A percentile compares a stretch with the other conserved stretches of the same genome.
These are phyloP conservation scores for Maudiozyma pseudohumilis DNA, from an alignment of 805 yeast species.

Conservation along the genomic window DNA sequence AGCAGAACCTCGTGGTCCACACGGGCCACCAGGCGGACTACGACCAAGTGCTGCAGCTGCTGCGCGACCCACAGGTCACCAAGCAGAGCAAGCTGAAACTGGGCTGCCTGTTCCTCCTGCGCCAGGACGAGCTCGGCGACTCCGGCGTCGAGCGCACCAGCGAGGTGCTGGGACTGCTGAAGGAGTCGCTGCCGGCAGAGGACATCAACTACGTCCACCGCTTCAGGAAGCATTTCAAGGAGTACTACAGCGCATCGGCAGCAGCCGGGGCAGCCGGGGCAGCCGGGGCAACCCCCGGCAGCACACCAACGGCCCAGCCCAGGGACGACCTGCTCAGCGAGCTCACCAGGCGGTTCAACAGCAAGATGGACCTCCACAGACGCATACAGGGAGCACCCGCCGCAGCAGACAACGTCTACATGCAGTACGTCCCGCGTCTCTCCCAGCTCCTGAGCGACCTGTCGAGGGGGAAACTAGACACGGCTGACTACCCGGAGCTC, in stretches of 20 bases:
- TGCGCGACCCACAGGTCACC: slow-evolving; percentile 37
- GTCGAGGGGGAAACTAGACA: slow-evolving; percentile 29
- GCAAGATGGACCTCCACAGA: slow-evolving; percentile 19
- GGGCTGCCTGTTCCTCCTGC: slow-evolving; percentile 61
- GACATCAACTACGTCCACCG: slow-evolving; percentile 37
- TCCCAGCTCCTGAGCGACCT: slow-evolving; percentile 27
- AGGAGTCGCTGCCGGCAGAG: slow-evolving; percentile 30
- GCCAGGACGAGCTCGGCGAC: slow-evolving; percentile 42
- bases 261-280: neutral
- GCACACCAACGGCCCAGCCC: neutral
- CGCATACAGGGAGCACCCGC: slow-evolving; percentile 29
- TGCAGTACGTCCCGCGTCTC: slow-evolving; percentile 83
- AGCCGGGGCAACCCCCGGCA: too few species aligned
- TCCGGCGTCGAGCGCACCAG: slow-evolving; percentile 38
- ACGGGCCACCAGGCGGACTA: slow-evolving; percentile 50
- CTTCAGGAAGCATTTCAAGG: slow-evolving; percentile 30
- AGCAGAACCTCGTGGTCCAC: slow-evolving; percentile 70
- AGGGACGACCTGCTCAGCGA: slow-evolving; percentile 26
- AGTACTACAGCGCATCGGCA: neutral
- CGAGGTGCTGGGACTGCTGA: slow-evolving; percentile 34
- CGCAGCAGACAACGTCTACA: slow-evolving; percentile 62
- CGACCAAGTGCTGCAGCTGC: slow-evolving; percentile 43
- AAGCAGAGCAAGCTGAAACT: slow-evolving; percentile 58
- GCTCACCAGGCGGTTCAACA: slow-evolving; percentile 27
- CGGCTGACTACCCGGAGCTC: slow-evolving; percentile 34